Base-by-base conservation (phyloP, 192 early-diverging fungal genomes). In the Phlyctochytrium planicorne region DNA sequence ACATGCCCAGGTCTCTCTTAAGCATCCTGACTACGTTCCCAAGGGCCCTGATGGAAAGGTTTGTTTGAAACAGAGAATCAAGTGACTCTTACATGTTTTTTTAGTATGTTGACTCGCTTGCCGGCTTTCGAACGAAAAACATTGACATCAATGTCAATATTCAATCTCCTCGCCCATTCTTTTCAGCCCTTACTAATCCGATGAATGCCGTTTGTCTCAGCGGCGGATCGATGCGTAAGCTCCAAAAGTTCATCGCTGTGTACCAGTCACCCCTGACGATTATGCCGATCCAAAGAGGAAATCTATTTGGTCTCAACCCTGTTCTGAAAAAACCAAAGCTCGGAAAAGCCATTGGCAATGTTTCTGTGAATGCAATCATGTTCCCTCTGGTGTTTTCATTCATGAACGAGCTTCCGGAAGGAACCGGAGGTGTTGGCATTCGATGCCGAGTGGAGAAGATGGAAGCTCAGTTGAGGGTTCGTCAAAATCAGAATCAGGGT, bases 241-340 rank as follows among this genome's bases (percentile, higher is more conserved):
- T 85, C 17, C 50, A 69, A 33, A 73, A 25, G 2, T 50, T 85
- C 12, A 67, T 71, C n/a, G 59, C 71, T 31, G 62, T 81, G 4
- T 83, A 80, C 70, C 84, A 85, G 65, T 85, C 84, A 2, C 65
- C 73, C 1, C 69, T 85, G 2, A 78, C 84, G 10, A 80, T 73
- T 57, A 56, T 85, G 1, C 79, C 81, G 16, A 68, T 81, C 33
- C 79, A 77, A 14, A 67, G 78, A 1, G 79, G 81, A 6, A 67
- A 52, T 17, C 61, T 81, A 3, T 83, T 79, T 40, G 52, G 34
- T n/a, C 62, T 60, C 23, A 52, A 40, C 23, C 55, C 55, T 35
- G 36, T 36, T 25, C 31, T 72, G 2, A 69, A 76, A 16, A 83
- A 85, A 62, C 80, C 79, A 14, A 85, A 83, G 64, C 69, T 85